Conservation (phyloP, 179 eudicot species). For the Nepenthes alata region DNA sequence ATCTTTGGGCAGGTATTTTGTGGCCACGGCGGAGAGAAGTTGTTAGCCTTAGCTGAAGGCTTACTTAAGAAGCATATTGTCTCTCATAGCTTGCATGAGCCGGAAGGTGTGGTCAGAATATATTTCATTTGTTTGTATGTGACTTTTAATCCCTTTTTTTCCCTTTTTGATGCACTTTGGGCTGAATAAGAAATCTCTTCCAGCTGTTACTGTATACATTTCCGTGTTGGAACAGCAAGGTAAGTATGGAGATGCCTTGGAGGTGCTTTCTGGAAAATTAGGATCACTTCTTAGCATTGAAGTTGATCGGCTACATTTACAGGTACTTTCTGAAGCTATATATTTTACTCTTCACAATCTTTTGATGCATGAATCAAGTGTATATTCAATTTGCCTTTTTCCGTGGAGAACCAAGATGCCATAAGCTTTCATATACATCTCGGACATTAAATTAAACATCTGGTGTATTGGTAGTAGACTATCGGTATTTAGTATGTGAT, state of each 20-base stretch:
- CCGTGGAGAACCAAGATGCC: background rate
- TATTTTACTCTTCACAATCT: background rate
- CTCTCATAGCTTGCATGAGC: conserved; percentile 86
- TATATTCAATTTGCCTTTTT: conserved; percentile 1
- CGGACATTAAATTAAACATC: too few species aligned
- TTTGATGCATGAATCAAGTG: background rate
- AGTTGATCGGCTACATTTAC: conserved; percentile 69
- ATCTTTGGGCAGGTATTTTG: conserved; percentile 49
- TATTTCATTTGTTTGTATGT: background rate
- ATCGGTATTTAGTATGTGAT: too few species aligned
- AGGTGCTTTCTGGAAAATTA: conserved; percentile 66
- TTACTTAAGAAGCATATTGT: conserved; percentile 84
- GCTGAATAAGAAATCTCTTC: conserved; percentile 24
- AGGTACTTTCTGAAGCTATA: conserved; percentile 49
- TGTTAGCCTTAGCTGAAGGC: conserved; percentile 80
- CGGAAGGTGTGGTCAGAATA: conserved; percentile 55
- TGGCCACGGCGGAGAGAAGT: conserved; percentile 67
- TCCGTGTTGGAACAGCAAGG: conserved; percentile 80
- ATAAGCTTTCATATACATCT: too few species aligned
- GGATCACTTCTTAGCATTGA: conserved; percentile 72
- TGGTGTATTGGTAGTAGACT: too few species aligned
- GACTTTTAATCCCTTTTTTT: background rate
- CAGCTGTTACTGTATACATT: conserved; percentile 90
- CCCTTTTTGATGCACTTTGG: conserved; percentile 1
- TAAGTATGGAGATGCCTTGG: conserved; percentile 73